Conservation (phyloP, 202 grass and related monocot species). For the Eragrostis tef region DNA sequence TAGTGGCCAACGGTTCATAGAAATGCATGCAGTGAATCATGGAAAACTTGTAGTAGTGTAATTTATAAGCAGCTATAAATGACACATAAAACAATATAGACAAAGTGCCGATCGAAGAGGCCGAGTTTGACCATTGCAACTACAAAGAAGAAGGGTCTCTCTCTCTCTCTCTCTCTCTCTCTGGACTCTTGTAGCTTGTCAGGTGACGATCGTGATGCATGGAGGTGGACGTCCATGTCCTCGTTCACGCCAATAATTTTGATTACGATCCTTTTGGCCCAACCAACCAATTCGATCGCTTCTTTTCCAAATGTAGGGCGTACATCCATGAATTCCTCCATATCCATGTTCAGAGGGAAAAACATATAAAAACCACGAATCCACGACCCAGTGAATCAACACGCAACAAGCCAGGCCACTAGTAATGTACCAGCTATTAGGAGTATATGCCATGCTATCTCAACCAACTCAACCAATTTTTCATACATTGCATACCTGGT, state of each 20-base stretch:
- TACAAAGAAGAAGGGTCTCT: not conserved
- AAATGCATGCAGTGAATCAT: too few species aligned
- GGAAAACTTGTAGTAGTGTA: too few species aligned
- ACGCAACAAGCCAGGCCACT: not conserved
- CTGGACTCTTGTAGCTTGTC: not conserved
- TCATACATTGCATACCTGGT: too few species aligned
- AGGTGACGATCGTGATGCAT: not conserved
- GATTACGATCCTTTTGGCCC: not conserved
- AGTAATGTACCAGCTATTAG: too few species aligned
- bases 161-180: not conserved
- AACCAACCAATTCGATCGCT: slow-evolving; percentile 26
- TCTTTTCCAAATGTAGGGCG: not conserved
- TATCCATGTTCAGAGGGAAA: not conserved
- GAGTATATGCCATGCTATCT: too few species aligned
- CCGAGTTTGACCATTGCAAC: not conserved
- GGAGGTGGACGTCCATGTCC: not conserved
- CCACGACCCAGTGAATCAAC: not conserved
- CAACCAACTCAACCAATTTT: too few species aligned
- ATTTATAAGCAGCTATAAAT: not conserved
- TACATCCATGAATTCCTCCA: not conserved
- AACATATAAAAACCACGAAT: not conserved
- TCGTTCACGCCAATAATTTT: slow-evolving; percentile 19
- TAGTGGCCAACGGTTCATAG: too few species aligned
- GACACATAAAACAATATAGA: not conserved
- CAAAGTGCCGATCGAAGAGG: not conserved